Evolutionary conservation across 495 filamentous ascomycete species (phyloP).

Genomic region (Podospora comata): DNA sequence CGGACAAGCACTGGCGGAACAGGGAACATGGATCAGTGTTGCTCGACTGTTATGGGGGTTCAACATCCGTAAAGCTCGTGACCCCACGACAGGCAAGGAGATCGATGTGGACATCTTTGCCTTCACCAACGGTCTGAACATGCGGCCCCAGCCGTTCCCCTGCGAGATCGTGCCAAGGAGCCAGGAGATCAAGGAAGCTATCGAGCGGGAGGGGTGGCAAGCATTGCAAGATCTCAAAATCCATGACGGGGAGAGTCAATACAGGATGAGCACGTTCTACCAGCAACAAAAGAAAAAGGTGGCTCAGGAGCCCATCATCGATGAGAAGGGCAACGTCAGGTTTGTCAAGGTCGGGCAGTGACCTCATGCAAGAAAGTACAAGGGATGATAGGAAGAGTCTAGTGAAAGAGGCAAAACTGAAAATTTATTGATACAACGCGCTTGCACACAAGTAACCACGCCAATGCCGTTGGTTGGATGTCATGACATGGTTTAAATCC

Average conservation of each 20-base stretch:
- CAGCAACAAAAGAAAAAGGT: slow-evolving; percentile 34
- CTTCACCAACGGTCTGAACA: slow-evolving; percentile 54
- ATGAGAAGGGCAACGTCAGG: slow-evolving; percentile 30
- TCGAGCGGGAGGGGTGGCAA: slow-evolving; percentile 54
- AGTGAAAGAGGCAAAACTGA: background rate
- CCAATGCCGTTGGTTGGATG: too few relatives aligned
- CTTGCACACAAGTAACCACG: too few relatives aligned
- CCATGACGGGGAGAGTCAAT: slow-evolving; percentile 58
- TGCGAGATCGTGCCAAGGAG: slow-evolving; percentile 49
- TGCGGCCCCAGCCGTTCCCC: slow-evolving; percentile 52
- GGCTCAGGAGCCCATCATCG: slow-evolving; percentile 31
- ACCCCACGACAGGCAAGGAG: slow-evolving; percentile 44
- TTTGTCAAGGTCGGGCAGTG: slow-evolving; percentile 26
- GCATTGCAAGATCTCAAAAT: slow-evolving; percentile 51
- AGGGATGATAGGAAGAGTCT: background rate
- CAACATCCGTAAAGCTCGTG: slow-evolving; percentile 48
- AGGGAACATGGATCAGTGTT: slow-evolving; percentile 55
- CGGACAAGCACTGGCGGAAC: slow-evolving; percentile 57
- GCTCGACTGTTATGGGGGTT: slow-evolving; percentile 56
- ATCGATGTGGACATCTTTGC: slow-evolving; percentile 54
- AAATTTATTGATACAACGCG: too few relatives aligned
- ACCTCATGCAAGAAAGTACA: background rate
- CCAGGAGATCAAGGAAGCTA: slow-evolving; percentile 48
- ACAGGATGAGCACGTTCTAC: slow-evolving; percentile 55
- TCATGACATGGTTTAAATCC: too few relatives aligned